Conservation (phyloP, 805 yeast species). For the Danielozyma ontarioensis region DNA sequence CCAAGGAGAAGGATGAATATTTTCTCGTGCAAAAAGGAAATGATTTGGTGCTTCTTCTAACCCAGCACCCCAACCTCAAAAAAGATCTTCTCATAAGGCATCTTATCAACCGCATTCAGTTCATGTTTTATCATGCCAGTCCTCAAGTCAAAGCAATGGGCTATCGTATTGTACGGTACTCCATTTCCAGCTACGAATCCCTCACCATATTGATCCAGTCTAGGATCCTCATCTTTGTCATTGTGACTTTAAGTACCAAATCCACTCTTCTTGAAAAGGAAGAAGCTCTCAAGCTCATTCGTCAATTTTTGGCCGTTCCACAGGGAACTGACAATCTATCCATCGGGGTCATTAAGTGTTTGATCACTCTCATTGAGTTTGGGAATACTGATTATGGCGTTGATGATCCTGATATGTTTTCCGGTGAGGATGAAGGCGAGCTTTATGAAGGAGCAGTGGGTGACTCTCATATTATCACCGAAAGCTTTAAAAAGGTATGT, state of each 20-base stretch:
- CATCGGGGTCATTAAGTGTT: constrained; percentile 60
- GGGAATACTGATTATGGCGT: constrained; percentile 8
- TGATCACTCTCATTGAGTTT: constrained; percentile 59
- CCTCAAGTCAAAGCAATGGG: constrained; percentile 71
- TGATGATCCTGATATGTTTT: neutral
- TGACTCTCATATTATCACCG: constrained; percentile 9
- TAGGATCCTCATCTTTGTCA: constrained; percentile 58
- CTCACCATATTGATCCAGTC: constrained; percentile 47
- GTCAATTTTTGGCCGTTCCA: constrained; percentile 52
- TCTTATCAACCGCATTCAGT: constrained; percentile 54
- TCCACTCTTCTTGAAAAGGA: constrained; percentile 58
- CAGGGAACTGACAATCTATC: constrained; percentile 50
- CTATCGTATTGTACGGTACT: constrained; percentile 64
- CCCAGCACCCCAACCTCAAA: constrained; percentile 53
- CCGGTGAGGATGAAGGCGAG: neutral
- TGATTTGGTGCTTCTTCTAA: constrained; percentile 53
- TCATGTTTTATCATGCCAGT: constrained; percentile 51
- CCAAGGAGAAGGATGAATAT: constrained; percentile 44
- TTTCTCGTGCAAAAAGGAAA: constrained; percentile 57
- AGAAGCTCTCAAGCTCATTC: constrained; percentile 68
- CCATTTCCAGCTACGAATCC: constrained; percentile 52
- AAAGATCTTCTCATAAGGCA: constrained; percentile 59
- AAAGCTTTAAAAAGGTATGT: constrained; percentile 39
- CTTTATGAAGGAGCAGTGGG: neutral
- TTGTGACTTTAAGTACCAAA: constrained; percentile 57